Percentiles rank a stretch among this genome's conserved stretches.
These are phyloP conservation scores for Thecaphora frezii DNA, from an alignment of 1,284 basidiomycete species.

Conservation along the genomic window DNA sequence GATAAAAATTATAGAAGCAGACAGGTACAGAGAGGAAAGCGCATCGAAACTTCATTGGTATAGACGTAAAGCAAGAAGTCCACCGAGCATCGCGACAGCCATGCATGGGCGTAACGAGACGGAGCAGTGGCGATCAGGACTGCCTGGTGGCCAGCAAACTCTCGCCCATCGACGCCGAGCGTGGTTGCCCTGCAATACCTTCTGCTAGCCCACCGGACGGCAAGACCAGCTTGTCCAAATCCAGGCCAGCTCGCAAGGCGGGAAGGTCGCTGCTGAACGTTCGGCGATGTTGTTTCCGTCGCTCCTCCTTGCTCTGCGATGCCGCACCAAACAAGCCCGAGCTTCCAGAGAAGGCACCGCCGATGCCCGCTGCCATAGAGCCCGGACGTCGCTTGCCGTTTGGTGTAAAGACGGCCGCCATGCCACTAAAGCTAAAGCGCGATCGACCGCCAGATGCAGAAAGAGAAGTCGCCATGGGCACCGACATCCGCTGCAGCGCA, in stretches of 20 bases:
- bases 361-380: slow-evolving; percentile 21
- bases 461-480: slow-evolving; percentile 18
- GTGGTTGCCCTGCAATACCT: too few relatives aligned
- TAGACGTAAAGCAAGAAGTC: too few relatives aligned
- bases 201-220: too few relatives aligned
- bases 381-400: slow-evolving; percentile 14
- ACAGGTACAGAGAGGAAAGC: too few relatives aligned
- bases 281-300: slow-evolving; percentile 38
- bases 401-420: neutral
- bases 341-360: slow-evolving; percentile 9
- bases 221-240: slow-evolving; percentile 7
- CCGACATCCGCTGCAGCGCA: neutral
- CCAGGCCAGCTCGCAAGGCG: slow-evolving; percentile 21
- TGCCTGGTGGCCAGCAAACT: neutral
- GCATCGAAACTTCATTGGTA: too few relatives aligned
- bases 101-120: too few relatives aligned
- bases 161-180: neutral
- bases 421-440: slow-evolving; percentile 18
- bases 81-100: too few relatives aligned
- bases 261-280: slow-evolving; percentile 41
- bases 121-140: neutral
- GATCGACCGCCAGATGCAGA: slow-evolving; percentile 9
- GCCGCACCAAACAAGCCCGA: slow-evolving; percentile 29
- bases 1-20: too few relatives aligned
- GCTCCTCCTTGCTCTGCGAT: slow-evolving; percentile 24